phyloP scores from a whole-genome alignment of 805 yeast species.

The Cyberlindnera xishuangbannaensis region DNA sequence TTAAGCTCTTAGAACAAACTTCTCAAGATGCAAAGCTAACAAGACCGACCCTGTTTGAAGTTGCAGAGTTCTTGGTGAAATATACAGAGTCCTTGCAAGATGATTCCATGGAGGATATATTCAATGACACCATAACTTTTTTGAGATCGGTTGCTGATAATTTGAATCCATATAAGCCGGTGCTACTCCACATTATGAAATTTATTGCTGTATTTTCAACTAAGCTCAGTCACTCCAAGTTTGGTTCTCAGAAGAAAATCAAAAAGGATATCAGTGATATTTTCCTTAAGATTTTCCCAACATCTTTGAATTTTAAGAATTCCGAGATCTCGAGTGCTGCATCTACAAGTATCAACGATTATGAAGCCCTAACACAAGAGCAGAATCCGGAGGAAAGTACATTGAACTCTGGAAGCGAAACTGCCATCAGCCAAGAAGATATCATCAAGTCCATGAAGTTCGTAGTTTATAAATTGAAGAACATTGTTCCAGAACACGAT shows the following conservation, averaged over 20 bases:
- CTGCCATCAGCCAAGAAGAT: slow-evolving; percentile 34
- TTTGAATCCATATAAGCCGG: slow-evolving; percentile 38
- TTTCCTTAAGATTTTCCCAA: slow-evolving; percentile 32
- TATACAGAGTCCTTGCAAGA: slow-evolving; percentile 65
- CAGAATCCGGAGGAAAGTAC: slow-evolving; percentile 13
- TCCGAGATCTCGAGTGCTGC: slow-evolving; percentile 16
- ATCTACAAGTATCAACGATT: slow-evolving; percentile 4
- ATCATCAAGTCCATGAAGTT: slow-evolving; percentile 35
- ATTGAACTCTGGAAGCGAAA: slow-evolving; percentile 11
- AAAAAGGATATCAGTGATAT: slow-evolving; percentile 49
- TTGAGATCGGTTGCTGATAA: slow-evolving; percentile 52
- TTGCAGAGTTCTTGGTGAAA: slow-evolving; percentile 33
- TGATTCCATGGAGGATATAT: slow-evolving; percentile 78
- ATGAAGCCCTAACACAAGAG: slow-evolving; percentile 7
- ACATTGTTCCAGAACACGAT: slow-evolving; percentile 49
- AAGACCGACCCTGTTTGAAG: slow-evolving; percentile 15
- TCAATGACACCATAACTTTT: slow-evolving; percentile 52
- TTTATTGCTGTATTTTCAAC: slow-evolving; percentile 46
- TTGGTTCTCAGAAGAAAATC: slow-evolving; percentile 55
- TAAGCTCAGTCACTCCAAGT: slow-evolving; percentile 52
- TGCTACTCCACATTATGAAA: slow-evolving; percentile 49
- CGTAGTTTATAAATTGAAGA: slow-evolving; percentile 26
- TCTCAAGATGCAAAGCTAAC: slow-evolving; percentile 3
- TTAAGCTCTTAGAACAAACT: slow-evolving; percentile 44
- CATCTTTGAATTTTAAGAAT: slow-evolving; percentile 23